phyloP scores from a whole-genome alignment of 1,284 basidiomycete species.

The Leccinum cinnamomeum region DNA sequence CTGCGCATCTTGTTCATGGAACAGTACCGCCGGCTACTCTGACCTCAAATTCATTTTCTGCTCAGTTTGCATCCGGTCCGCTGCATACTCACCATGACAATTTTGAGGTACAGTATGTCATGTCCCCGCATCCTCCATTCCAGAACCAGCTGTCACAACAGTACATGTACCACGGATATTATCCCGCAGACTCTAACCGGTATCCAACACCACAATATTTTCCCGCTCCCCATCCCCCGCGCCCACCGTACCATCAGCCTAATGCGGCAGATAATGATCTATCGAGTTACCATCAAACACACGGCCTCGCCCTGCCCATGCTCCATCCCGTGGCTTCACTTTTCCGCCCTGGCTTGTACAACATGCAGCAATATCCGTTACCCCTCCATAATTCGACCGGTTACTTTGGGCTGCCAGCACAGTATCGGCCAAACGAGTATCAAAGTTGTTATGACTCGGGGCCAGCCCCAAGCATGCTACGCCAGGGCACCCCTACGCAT shows the following conservation, averaged over 20 bases:
- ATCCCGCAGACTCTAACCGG: conserved; percentile 32
- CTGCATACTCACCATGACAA: conserved; percentile 38
- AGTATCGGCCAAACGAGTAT: conserved; percentile 43
- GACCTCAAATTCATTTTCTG: background rate
- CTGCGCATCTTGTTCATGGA: conserved; percentile 1
- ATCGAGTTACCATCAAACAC: conserved; percentile 19
- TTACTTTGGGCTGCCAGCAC: conserved; percentile 44
- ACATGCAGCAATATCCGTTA: conserved; percentile 38
- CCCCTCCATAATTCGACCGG: conserved; percentile 40
- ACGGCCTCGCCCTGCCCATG: conserved; percentile 25
- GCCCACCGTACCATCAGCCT: conserved; percentile 34
- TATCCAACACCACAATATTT: conserved; percentile 38
- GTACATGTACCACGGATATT: conserved; percentile 40
- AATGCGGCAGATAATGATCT: conserved; percentile 10
- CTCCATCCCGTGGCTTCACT: conserved; percentile 15
- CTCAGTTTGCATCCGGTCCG: conserved; percentile 15
- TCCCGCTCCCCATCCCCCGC: conserved; percentile 30
- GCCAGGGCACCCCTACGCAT: conserved; percentile 35
- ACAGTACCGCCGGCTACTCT: conserved; percentile 3
- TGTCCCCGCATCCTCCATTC: conserved; percentile 44
- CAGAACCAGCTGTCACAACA: conserved; percentile 38
- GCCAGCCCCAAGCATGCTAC: conserved; percentile 34
- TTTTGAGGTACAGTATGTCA: conserved; percentile 49
- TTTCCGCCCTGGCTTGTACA: conserved; percentile 35
- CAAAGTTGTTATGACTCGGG: conserved; percentile 50